A percentile compares a stretch with the other conserved stretches of the same genome.
Conservation (phyloP, 176 grass and related monocot species). For the Phoenix roebelenii region DNA sequence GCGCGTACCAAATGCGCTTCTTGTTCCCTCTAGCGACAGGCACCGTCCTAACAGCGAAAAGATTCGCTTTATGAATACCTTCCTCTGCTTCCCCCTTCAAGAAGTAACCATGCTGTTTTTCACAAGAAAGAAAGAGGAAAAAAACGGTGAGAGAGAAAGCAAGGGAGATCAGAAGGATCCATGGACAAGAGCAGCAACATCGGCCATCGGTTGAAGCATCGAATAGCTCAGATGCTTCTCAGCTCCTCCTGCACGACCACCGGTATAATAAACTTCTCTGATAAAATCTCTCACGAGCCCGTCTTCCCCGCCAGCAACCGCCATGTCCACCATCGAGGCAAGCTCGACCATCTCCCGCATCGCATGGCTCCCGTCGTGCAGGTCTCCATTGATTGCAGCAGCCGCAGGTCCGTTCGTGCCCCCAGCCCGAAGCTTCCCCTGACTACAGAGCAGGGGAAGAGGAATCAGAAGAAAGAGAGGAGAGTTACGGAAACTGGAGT, state of each 20-base stretch:
- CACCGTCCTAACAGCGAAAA: too few relatives aligned
- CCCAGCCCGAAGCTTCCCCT: conserved; percentile 21
- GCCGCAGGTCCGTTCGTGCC: conserved; percentile 29
- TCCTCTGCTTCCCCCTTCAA: too few relatives aligned
- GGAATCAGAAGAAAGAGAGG: neutral
- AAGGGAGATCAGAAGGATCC: neutral
- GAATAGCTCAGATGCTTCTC: conserved; percentile 50
- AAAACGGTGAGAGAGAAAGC: neutral
- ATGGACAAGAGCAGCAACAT: conserved; percentile 21
- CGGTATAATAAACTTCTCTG: conserved; percentile 12
- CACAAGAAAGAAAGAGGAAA: neutral
- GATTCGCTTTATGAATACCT: too few relatives aligned
- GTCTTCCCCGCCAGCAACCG: conserved; percentile 30
- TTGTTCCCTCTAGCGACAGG: too few relatives aligned
- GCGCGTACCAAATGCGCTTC: too few relatives aligned
- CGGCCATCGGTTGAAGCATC: conserved; percentile 36
- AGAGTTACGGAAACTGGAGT: conserved; percentile 17
- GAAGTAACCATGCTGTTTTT: conserved; percentile 6
- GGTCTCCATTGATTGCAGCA: conserved; percentile 48
- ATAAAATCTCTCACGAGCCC: conserved; percentile 27
- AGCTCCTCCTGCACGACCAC: conserved; percentile 49
- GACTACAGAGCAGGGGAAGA: neutral
- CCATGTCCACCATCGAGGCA: conserved; percentile 13
- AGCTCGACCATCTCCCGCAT: conserved; percentile 4
- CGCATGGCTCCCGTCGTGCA: conserved; percentile 44